A percentile compares a stretch with the other conserved stretches of the same genome.
Evolutionary conservation across 768 basidiomycete genomes (phyloP).

Genomic region (Naganishia friedmannii): DNA sequence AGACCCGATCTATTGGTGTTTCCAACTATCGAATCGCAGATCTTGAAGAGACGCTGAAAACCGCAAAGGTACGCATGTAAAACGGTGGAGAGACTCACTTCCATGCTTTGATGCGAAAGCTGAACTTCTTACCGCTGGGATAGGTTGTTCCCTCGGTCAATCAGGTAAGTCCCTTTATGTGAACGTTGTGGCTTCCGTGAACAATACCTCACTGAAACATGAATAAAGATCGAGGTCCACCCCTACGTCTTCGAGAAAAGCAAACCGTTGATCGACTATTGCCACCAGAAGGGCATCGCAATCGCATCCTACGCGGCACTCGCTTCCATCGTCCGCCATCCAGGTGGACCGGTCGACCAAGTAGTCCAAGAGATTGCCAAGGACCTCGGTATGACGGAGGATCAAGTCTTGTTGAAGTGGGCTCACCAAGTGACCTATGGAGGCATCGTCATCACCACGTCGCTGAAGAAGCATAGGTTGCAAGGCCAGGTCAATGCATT

Average conservation of each 20-base stretch:
- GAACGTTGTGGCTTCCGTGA: background rate
- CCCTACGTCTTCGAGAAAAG: conserved; percentile 47
- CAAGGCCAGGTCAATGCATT: conserved; percentile 3
- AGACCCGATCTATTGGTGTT: conserved; percentile 54
- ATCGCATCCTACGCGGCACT: conserved; percentile 42
- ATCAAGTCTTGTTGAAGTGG: conserved; percentile 43
- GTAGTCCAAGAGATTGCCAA: conserved; percentile 33
- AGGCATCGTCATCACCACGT: conserved; percentile 29
- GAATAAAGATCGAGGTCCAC: conserved; percentile 52
- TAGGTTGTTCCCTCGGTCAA: conserved; percentile 49
- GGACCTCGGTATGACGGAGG: conserved; percentile 30
- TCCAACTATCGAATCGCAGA: conserved; percentile 53
- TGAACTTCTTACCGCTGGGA: too few species aligned
- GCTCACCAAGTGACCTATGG: conserved; percentile 37
- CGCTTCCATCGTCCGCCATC: conserved; percentile 33
- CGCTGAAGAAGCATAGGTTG: conserved; percentile 17
- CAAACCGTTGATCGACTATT: conserved; percentile 41
- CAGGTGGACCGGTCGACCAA: conserved; percentile 36
- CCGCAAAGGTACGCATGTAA: conserved; percentile 37
- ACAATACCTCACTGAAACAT: too few species aligned
- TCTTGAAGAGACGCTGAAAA: conserved; percentile 45
- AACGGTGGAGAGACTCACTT: background rate
- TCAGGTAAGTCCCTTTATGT: conserved; percentile 39
- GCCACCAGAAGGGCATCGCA: conserved; percentile 43
- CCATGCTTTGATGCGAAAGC: background rate